phyloP scores from a whole-genome alignment of 306 rosid genomes.

The Pterocarpus macrocarpus region DNA sequence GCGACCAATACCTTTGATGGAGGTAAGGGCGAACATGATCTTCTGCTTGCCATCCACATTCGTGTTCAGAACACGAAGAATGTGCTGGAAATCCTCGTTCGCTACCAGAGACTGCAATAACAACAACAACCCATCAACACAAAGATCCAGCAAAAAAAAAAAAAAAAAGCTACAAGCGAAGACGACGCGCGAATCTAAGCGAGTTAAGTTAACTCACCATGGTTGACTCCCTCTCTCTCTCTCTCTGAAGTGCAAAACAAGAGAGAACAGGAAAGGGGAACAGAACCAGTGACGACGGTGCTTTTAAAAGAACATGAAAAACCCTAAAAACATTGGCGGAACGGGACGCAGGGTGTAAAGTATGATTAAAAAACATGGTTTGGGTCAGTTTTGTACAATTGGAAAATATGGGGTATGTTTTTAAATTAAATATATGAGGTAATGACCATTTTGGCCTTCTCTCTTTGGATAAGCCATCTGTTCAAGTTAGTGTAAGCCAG shows the following conservation, averaged over 20 bases:
- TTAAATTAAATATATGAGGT: not conserved
- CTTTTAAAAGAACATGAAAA: constrained; percentile 47
- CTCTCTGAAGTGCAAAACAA: not conserved
- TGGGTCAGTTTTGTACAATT: not conserved
- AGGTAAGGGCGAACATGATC: constrained; percentile 74
- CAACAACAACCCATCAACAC: constrained; percentile 15
- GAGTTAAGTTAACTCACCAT: constrained; percentile 52
- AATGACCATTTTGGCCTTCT: constrained; percentile 45
- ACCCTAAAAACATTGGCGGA: constrained; percentile 51
- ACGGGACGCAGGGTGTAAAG: not conserved
- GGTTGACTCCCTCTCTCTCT: constrained; percentile 22
- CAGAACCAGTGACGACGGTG: not conserved
- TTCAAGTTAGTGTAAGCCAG: not conserved
- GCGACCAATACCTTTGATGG: constrained; percentile 78
- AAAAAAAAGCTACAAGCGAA: not conserved
- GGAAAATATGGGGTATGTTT: not conserved
- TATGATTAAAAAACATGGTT: constrained; percentile 4
- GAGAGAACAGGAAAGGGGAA: constrained; percentile 1
- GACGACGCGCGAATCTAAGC: not conserved
- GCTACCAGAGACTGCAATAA: constrained; percentile 66
- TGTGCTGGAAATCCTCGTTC: constrained; percentile 75
- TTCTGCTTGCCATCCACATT: constrained; percentile 75
- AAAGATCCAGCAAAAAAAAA: not conserved
- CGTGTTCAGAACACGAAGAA: constrained; percentile 74
- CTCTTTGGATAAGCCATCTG: constrained; percentile 42